phyloP scores from a whole-genome alignment of 371 early-diverging fungal species.

The Sporodiniella umbellata region DNA sequence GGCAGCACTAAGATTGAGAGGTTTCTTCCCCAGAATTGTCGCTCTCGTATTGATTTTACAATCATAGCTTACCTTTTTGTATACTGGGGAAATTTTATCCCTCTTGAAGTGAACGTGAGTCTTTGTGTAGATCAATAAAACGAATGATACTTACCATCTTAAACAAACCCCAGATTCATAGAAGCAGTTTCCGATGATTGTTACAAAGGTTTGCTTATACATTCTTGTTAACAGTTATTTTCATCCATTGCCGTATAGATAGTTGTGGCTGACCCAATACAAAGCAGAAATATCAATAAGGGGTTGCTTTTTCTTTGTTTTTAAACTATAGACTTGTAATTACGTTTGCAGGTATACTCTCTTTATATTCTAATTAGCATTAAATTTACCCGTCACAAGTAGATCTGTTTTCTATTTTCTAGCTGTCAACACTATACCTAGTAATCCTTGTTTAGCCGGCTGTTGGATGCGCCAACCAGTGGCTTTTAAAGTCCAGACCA shows the following conservation, averaged over 20 bases:
- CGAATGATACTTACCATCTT: conserved; percentile 7
- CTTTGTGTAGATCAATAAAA: conserved; percentile 3
- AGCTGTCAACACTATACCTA: no score
- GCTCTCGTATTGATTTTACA: conserved; percentile 14
- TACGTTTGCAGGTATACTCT: neutral
- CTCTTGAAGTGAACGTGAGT: conserved; percentile 1
- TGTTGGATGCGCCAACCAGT: no score
- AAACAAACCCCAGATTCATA: neutral
- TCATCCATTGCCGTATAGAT: conserved; percentile 3
- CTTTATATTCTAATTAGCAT: no score
- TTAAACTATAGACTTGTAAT: neutral
- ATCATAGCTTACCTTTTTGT: conserved; percentile 6
- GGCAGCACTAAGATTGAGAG: conserved; percentile 3
- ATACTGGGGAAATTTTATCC: conserved; percentile 5
- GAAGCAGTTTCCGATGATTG: conserved; percentile 5
- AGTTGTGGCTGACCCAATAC: neutral
- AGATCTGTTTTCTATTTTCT: no score
- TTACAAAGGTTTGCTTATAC: neutral
- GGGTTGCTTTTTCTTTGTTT: neutral
- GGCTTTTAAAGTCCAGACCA: no score
- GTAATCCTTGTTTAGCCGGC: no score
- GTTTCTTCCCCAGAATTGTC: neutral
- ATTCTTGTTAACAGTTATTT: conserved; percentile 7
- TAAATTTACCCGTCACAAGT: no score
- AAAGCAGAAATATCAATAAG: neutral